Evolutionary conservation across 495 filamentous ascomycete species (phyloP), one percentile per base, ranked within the genome.

Genomic region (Neurospora sp.): DNA sequence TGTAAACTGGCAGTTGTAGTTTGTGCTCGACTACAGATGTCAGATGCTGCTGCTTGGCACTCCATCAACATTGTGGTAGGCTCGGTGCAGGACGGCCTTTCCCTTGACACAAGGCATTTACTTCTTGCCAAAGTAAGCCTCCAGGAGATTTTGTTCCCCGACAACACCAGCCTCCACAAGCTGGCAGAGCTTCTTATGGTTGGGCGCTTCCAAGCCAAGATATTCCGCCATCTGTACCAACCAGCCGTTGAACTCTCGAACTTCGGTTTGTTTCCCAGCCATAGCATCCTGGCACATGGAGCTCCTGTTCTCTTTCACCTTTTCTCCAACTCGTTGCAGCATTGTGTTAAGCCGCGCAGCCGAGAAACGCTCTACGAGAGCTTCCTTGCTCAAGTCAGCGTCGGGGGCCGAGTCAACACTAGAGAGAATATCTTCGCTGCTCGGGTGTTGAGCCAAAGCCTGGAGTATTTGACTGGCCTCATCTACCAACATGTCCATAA

Each of bases 221-320:
- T 79, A 74, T 40, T 72, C 74, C 9, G 80, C 82, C 38, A 76
- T 83, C 18, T 83, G 80, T n/a, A 84, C 88, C 40, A 97, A 86
- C 81, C 91, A 97, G 18, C 94, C 94, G 82, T 96, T 97, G 75
- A 97, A 87, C 76, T 91, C 94, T 22, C 91, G 88, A 71, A 97
- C 89, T 80, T 97, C 94, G 3, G 93, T 96, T 70, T 80, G 75
- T 77, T 85, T 87, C 4, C 89, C 85, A 3, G 80, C 80, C 40
- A 82, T 79, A 22, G 95, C 85, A 80, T 97, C 94, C 77, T 94
- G 91, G 31, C 93, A 79, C 94, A 97, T 97, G 3, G 89, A 90
- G 77, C 91, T 94, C 44, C 85, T 86, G 78, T 97, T 95, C 42
- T 85, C 81, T 2, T 81, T 83, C 2, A 91, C 95, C 74, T 84